Evolutionary conservation across 2,329 filamentous ascomycete genomes (phyloP).

Genomic region (Sclerotinia borealis): DNA sequence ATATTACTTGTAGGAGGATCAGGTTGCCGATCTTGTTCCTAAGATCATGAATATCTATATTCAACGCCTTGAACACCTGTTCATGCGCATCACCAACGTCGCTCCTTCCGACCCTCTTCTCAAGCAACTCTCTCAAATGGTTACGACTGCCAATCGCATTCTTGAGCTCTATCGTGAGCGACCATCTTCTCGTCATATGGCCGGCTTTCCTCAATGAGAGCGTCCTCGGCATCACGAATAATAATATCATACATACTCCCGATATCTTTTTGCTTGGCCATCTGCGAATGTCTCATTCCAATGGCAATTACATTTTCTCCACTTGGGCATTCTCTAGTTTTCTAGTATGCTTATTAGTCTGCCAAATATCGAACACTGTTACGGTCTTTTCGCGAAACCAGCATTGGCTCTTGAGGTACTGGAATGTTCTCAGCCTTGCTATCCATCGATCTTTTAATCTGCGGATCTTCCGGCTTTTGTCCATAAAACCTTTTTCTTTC

Average conservation of each 20-base stretch:
- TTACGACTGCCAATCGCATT: conserved; percentile 30
- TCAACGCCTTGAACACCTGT: conserved; percentile 46
- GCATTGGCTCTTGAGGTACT: conserved; percentile 25
- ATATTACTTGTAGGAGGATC: conserved; percentile 41
- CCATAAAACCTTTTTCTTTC: neutral
- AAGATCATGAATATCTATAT: conserved; percentile 51
- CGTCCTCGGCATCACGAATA: neutral
- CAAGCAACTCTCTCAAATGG: conserved; percentile 43
- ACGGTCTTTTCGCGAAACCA: conserved; percentile 9
- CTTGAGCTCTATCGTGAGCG: conserved; percentile 23
- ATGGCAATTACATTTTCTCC: conserved; percentile 17
- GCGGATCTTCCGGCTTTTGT: neutral
- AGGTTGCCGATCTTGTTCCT: conserved; percentile 49
- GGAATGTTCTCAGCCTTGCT: conserved; percentile 28
- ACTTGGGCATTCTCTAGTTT: conserved; percentile 18
- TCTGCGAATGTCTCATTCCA: neutral
- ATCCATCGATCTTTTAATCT: neutral
- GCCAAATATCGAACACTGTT: conserved; percentile 17
- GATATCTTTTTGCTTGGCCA: neutral
- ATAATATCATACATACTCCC: neutral
- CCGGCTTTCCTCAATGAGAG: conserved; percentile 2
- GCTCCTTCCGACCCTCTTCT: conserved; percentile 44
- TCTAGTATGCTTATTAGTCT: conserved; percentile 20
- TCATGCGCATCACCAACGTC: conserved; percentile 44
- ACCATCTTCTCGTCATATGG: conserved; percentile 1